Base-by-base conservation (phyloP, 352 stramenopile species). In the Pythium sukuiense region DNA sequence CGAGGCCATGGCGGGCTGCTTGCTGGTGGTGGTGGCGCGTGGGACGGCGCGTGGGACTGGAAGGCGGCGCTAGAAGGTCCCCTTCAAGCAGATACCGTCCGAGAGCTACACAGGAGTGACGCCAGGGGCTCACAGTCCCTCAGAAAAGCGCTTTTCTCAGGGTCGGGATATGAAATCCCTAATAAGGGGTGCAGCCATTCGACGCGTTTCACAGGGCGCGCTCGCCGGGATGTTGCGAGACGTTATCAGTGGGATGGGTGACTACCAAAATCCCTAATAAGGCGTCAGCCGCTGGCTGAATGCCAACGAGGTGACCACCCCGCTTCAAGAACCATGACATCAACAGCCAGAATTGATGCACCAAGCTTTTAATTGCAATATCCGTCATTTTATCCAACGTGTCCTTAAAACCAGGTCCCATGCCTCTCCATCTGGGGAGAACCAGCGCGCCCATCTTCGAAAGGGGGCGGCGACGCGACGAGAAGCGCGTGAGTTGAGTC, bases 1-100 rank as follows among this genome's bases (percentile, higher is more conserved):
- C 18, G 64, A 69, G 64, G 89, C 79, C 80, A 90, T 87, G 43
- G 71, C 53, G 45, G 45, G n/a, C n/a, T 52, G n/a, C n/a, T 18
- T 52, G 45, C n/a, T 52, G 45, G 45, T 20, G n/a, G 41, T 11
- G 41, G 41, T n/a, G 11, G 12, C 37, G 37, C 37, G 37, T 43
- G 37, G 37, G 37, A 18, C 37, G 37, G 37, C 37, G 37, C 37
- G 33, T 12, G 9, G 8, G 20, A 39, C 33, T 39, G 33, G 33
- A 39, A 39, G 37, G 37, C 11, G 14, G 11, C 37, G 45, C 45
- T 27, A 29, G 45, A 52, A 52, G 20, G 45, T 30, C 45, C 45
- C 45, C 45, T 52, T 52, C 6, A 52, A 52, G 45, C 45, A 27
- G 45, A 52, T 48, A 48, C 41, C 41, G 53, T 48, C n/a, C 14